Percentiles rank a stretch among this genome's conserved stretches.
Evolutionary conservation across 441 rosid genomes (phyloP).

Genomic region (Manihot esculenta): DNA sequence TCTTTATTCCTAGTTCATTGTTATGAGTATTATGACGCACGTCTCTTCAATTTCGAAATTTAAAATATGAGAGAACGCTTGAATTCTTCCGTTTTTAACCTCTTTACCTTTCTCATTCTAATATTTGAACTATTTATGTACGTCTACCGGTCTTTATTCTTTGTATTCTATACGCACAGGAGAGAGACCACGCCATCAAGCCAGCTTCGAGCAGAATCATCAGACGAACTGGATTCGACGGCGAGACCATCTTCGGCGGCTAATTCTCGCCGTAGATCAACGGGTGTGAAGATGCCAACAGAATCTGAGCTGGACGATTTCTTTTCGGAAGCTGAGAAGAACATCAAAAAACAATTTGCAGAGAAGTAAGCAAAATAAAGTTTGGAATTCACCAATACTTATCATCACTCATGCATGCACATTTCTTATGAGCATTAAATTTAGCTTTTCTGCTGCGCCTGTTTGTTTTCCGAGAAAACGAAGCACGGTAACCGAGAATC

Average conservation of each 20-base stretch:
- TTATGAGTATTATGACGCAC: background rate
- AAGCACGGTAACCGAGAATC: background rate
- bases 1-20: background rate
- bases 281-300: constrained; percentile 44
- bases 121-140: constrained; percentile 2
- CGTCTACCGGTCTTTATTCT: constrained; percentile 3
- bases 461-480: constrained; percentile 23
- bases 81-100: constrained; percentile 27
- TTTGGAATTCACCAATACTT: background rate
- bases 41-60: constrained; percentile 33
- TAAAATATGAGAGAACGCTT: constrained; percentile 20
- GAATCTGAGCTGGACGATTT: constrained; percentile 64
- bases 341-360: constrained; percentile 39
- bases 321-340: constrained; percentile 59
- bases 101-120: background rate
- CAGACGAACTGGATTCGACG: constrained; percentile 36
- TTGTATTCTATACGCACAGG: constrained; percentile 24
- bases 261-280: constrained; percentile 34
- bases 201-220: constrained; percentile 33
- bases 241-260: constrained; percentile 34
- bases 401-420: constrained; percentile 11
- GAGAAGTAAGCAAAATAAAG: constrained; percentile 50
- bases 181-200: constrained; percentile 46
- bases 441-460: background rate
- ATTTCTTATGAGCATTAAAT: background rate